Evolutionary conservation across 352 stramenopile species (phyloP), one percentile per base, ranked within the genome.

Genomic region (Globisporangium abappressorium): DNA sequence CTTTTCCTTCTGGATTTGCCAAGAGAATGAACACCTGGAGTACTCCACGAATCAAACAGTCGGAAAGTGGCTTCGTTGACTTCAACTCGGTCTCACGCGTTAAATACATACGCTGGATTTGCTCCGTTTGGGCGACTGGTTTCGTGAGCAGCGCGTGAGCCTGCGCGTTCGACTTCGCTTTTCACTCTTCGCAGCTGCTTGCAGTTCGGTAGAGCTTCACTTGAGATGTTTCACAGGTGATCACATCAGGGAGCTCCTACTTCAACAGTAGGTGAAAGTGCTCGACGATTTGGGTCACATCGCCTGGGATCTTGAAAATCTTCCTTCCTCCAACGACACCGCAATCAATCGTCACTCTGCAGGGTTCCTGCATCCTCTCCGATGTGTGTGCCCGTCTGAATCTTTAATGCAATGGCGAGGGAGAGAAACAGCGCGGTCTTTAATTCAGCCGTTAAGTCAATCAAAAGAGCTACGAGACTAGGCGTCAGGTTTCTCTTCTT

Each of bases 21-120:
- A 60, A 34, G 30, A 60, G 28, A 60, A 60, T 60, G 28, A 43
- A 43, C 55, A 46, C 3, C 28, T 60, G 30, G 30, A 60, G 55
- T 18, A 18, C 55, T 26, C 55, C 55, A n/a, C 36, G 28, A 11
- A 24, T 18, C 18, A 26, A 26, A 41, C 30, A 43, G 15, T 60
- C 28, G 3, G 8, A 26, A 43, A 46, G 30, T 5, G 3, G 30
- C 0, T n/a, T 46, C 9, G 54, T 28, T n/a, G 55, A 7, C 15
- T n/a, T 9, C 20, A 60, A 26, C 30, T 15, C 28, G 18, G 28
- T 26, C 15, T 43, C 28, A 14, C 18, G 28, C 5, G 7, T 46
- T 30, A 60, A 26, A 0, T 43, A 46, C 15, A 28, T 43, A 7
- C n/a, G 55, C 8, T 60, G 55, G 15, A 28, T 3, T 11, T 26